Evolutionary conservation across 1,284 basidiomycete species (phyloP), one percentile per base, ranked within the genome.

Genomic region (Ceratorhiza oryzae-sativae): DNA sequence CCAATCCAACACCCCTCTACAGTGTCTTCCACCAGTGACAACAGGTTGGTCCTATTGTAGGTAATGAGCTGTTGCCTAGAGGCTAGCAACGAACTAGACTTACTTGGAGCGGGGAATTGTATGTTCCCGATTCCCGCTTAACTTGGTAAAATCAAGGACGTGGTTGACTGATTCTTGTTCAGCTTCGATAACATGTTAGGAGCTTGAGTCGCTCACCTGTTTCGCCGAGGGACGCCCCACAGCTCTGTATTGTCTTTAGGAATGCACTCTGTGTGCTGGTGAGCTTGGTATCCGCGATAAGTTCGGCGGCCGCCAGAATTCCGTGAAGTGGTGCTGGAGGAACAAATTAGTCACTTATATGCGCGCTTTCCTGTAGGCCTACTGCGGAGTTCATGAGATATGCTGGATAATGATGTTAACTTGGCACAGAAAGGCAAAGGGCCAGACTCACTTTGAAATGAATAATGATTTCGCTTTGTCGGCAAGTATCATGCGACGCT

Each of bases 1-100:
- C 96, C 95, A 58, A 98, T 92, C 92, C 93, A 97, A 76, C 93
- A 96, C 27, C 95, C 94, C 77, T 98, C 95, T 32, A 96, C 91
- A 36, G 95, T 95, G 78, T 97, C 94, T 81, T 97, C 95, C n/a
- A 97, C 88, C 10, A 98, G 85, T 78, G 92, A 89, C 81, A 94
- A 89, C 73, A 98, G 81, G 80, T 98, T 91, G 71, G 94, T 91
- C 73, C 92, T 93, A 74, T 34, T 41, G 41, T 32, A 30, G 25
- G 49, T 23, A 72, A 58, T 36, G 48, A 49, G 56, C n/a, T 23
- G 2, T 32, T n/a, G n/a, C 6, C 30, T 12, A 27, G 9, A 30
- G 5, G 12, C 18, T 1, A 58, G 13, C 20, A 53, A 41, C 12
- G 3, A 42, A 20, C 8, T 42, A 30, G 15, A 82, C 85, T 73